Conservation (phyloP, 257 asterid species). For the Solanum acaule region DNA sequence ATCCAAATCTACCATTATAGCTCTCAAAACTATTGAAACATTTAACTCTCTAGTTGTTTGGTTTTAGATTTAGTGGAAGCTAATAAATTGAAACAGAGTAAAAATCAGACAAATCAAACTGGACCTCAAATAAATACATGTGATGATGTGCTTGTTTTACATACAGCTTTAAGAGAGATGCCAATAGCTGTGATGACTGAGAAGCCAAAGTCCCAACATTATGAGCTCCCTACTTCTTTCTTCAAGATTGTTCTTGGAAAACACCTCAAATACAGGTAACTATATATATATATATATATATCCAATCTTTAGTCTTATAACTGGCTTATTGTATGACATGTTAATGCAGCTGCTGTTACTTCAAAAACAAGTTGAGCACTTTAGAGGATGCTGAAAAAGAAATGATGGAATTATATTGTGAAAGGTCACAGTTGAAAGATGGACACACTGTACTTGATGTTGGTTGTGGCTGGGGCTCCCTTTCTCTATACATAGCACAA, state of each 20-base stretch:
- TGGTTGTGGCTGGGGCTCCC: slow-evolving; percentile 99
- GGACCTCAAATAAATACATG: too few species aligned
- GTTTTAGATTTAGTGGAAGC: too few species aligned
- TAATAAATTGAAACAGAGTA: too few species aligned
- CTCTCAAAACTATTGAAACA: too few species aligned
- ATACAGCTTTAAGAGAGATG: slow-evolving; percentile 78
- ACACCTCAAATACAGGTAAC: slow-evolving; percentile 81
- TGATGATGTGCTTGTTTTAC: slow-evolving; percentile 12
- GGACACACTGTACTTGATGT: slow-evolving; percentile 91
- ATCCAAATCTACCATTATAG: too few species aligned
- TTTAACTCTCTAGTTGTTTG: too few species aligned
- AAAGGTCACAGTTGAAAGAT: slow-evolving; percentile 68
- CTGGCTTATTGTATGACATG: background rate
- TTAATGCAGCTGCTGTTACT: slow-evolving; percentile 65
- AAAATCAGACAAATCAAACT: too few species aligned
- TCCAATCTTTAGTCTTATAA: background rate
- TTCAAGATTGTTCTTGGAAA: slow-evolving; percentile 86
- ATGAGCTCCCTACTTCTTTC: slow-evolving; percentile 87
- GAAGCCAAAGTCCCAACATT: slow-evolving; percentile 69
- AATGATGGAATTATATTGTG: slow-evolving; percentile 78
- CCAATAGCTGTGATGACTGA: slow-evolving; percentile 86
- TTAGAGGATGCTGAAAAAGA: slow-evolving; percentile 89
- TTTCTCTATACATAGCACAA: slow-evolving; percentile 59
- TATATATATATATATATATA: too few species aligned
- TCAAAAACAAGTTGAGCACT: slow-evolving; percentile 48